These are phyloP conservation scores for Xerocomus potaroensis DNA, from an alignment of 768 basidiomycete species.

Conservation along the genomic window DNA sequence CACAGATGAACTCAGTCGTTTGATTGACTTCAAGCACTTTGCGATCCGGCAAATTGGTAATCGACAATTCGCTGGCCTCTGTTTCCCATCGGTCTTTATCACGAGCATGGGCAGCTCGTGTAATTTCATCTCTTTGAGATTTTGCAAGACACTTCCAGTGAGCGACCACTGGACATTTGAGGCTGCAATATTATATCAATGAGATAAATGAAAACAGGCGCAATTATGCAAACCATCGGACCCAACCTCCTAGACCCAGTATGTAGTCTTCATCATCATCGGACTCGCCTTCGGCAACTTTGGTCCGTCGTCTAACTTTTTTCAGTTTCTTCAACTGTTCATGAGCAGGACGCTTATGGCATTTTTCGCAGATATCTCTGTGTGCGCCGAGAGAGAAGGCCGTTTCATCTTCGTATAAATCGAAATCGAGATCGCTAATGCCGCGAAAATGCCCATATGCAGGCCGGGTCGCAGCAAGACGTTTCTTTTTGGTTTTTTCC, in stretches of 20 bases:
- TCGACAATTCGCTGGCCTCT: conserved; percentile 15
- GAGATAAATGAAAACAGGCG: neutral
- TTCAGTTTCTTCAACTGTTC: conserved; percentile 42
- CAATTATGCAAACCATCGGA: conserved; percentile 62
- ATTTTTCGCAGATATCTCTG: conserved; percentile 68
- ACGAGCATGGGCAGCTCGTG: conserved; percentile 55
- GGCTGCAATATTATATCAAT: conserved; percentile 37
- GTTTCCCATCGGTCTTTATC: conserved; percentile 42
- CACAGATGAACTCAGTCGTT: conserved; percentile 78
- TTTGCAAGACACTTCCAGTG: conserved; percentile 74
- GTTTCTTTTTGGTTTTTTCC: conserved; percentile 27
- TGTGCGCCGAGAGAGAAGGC: conserved; percentile 54
- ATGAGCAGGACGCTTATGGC: conserved; percentile 58
- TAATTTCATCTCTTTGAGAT: conserved; percentile 67
- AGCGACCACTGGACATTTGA: conserved; percentile 70
- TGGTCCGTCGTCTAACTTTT: conserved; percentile 37
- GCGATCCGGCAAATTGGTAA: conserved; percentile 41
- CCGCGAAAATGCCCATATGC: conserved; percentile 47
- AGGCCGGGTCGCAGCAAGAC: conserved; percentile 38
- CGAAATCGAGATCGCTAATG: conserved; percentile 37
- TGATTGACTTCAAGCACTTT: conserved; percentile 45
- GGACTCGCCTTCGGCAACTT: conserved; percentile 41
- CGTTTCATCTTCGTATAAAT: conserved; percentile 52
- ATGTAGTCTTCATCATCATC: conserved; percentile 50
- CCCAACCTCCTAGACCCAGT: conserved; percentile 68